Conservation (phyloP, 495 filamentous ascomycete genomes). For the Penicillium paxilli region DNA sequence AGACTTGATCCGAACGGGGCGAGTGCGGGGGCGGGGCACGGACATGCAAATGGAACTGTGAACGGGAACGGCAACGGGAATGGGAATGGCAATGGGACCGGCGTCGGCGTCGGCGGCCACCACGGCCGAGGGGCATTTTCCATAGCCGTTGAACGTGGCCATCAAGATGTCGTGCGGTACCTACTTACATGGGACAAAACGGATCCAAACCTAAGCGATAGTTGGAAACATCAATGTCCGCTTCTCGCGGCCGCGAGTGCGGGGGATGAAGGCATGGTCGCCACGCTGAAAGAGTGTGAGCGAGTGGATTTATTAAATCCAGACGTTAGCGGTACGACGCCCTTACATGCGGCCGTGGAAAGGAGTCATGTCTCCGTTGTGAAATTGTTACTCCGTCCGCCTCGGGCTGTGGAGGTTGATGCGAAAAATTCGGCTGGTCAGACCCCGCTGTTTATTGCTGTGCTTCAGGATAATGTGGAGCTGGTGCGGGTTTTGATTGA, state of each 20-base stretch:
- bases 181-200: slow-evolving; percentile 20
- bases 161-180: slow-evolving; percentile 15
- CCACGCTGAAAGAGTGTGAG: slow-evolving; percentile 10
- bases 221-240: slow-evolving; percentile 21
- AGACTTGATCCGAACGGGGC: slow-evolving; percentile 20
- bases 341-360: slow-evolving; percentile 17
- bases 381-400: not conserved
- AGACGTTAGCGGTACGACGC: slow-evolving; percentile 20
- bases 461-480: slow-evolving; percentile 14
- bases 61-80: not conserved
- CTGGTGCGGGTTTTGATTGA: slow-evolving; percentile 16
- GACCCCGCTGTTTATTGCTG: slow-evolving; percentile 23
- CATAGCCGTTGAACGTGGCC: slow-evolving; percentile 15
- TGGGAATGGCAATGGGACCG: not conserved
- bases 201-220: slow-evolving; percentile 22
- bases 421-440: slow-evolving; percentile 15
- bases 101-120: too few relatives aligned
- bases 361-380: slow-evolving; percentile 6
- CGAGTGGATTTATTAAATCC: slow-evolving; percentile 19
- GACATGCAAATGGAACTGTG: not conserved
- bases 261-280: slow-evolving; percentile 15
- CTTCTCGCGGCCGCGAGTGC: slow-evolving; percentile 18
- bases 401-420: slow-evolving; percentile 6
- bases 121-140: slow-evolving; percentile 21
- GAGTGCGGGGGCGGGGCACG: not conserved